Percentiles rank a stretch among this genome's conserved stretches.
These are phyloP conservation scores for Citropsis articulata DNA, from an alignment of 345 rosid species.

Conservation along the genomic window DNA sequence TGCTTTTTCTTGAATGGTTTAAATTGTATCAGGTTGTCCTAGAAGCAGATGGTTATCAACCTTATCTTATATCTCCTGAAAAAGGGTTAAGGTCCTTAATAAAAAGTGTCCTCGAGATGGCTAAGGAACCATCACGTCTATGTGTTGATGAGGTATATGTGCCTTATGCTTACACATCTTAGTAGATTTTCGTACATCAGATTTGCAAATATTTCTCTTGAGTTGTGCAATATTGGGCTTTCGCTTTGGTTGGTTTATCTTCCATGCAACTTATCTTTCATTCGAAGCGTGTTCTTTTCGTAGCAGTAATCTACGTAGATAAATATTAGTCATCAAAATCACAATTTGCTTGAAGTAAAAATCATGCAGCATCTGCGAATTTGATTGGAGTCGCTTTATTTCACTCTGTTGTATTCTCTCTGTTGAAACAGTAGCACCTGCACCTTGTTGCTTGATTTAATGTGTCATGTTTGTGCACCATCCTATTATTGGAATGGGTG, in stretches of 20 bases:
- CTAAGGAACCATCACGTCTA: conserved; percentile 91
- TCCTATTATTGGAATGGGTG: conserved; percentile 1
- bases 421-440: neutral
- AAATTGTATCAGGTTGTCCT: conserved; percentile 65
- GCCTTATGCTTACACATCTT: neutral
- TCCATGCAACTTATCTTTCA: neutral
- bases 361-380: neutral
- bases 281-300: neutral
- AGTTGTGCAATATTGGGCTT: neutral
- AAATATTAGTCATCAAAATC: neutral
- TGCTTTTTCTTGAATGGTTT: conserved; percentile 15
- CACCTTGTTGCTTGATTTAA: neutral
- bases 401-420: neutral
- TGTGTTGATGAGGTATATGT: conserved; percentile 92
- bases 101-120: conserved; percentile 92
- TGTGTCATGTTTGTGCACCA: neutral
- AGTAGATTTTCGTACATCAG: neutral
- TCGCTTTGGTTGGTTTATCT: neutral
- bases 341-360: neutral
- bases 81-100: conserved; percentile 96
- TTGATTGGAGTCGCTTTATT: neutral
- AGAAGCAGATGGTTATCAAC: conserved; percentile 99
- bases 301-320: neutral
- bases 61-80: conserved; percentile 98
- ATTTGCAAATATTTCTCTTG: neutral